Base-by-base conservation (phyloP, 2,329 filamentous ascomycete species). In the Fusarium gaditjirri region DNA sequence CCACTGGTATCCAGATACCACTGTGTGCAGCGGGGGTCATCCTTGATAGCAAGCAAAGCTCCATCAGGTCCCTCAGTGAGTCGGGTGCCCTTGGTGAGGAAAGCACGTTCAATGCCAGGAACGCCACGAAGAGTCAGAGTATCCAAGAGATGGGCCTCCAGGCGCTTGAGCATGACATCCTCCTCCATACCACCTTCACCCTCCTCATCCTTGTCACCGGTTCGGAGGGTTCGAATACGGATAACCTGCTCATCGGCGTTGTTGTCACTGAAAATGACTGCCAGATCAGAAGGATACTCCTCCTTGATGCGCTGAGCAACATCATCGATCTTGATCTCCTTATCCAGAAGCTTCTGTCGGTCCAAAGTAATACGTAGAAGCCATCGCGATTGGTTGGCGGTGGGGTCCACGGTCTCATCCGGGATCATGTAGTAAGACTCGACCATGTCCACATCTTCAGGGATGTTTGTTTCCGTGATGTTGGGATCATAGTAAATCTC, bases 401-500 rank as follows among this genome's bases (percentile, higher is more conserved):
- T 82, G 3, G 85, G 84, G 61, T 88, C 86, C 33, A 87, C 85
- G 25, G 83, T 85, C 44, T 97, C 94, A 73, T 97, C 94, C 1
- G 94, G 94, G 79, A 98, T 93, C 80, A 98, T 90, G 84, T 95
- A 98, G 86, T 97, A 98, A 0, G 95, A 97, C 75, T 98, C 94
- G 11, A 99, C 93, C 89, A 98, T 97, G 78, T 98, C 96, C 68
- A 89, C 83, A 85, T 99, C 96, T 62, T 93, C 93, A 39, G 92
- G 88, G 76, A 99, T 97, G 73, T 91, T 93, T 1, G 97, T 99
- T 35, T 89, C 87, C 76, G 93, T 90, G 66, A 98, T 92, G 66
- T 97, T 93, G 1, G 96, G 96, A 80, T 99, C 96, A 78, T 98
- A 98, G 87, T 97, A 98, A 66, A 99, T 95, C 82, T 99, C 97